Conservation (phyloP, 148 eudicot species). For the Polygonum aviculare region DNA sequence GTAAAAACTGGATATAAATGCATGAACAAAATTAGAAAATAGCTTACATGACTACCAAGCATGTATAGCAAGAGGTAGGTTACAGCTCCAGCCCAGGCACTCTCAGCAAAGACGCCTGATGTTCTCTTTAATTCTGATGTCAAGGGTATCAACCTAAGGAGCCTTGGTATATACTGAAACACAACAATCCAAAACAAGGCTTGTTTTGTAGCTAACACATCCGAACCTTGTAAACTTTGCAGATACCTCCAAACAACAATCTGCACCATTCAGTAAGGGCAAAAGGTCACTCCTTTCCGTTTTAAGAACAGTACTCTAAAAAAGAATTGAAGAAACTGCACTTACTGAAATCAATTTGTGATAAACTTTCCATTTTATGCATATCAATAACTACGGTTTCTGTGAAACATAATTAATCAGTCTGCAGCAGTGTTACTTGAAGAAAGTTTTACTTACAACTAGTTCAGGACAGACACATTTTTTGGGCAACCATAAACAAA, state of each 20-base stretch:
- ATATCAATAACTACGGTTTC: not conserved
- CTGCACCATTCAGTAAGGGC: constrained; percentile 28
- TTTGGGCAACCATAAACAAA: not conserved
- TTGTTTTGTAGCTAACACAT: constrained; percentile 66
- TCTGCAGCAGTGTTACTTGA: not conserved
- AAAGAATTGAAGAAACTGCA: not conserved
- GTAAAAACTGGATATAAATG: not conserved
- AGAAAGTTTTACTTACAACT: not conserved
- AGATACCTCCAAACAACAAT: constrained; percentile 83
- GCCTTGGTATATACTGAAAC: constrained; percentile 75
- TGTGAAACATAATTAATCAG: not conserved
- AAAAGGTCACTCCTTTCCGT: not conserved
- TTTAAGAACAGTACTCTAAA: not conserved
- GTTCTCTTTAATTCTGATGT: constrained; percentile 91
- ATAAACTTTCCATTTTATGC: not conserved
- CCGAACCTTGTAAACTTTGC: constrained; percentile 58
- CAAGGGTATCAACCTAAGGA: constrained; percentile 61
- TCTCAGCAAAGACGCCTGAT: constrained; percentile 91
- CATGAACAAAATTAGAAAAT: not conserved
- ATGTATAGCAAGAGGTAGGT: constrained; percentile 83
- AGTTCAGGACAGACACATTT: not conserved
- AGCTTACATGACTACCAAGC: constrained; percentile 96
- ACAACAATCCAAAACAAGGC: constrained; percentile 61
- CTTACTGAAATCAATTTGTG: not conserved
- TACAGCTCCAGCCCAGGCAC: constrained; percentile 98